Evolutionary conservation across 169 alveolate genomes (phyloP), one percentile per base, ranked within the genome.

Genomic region (Eimeria sp.): DNA sequence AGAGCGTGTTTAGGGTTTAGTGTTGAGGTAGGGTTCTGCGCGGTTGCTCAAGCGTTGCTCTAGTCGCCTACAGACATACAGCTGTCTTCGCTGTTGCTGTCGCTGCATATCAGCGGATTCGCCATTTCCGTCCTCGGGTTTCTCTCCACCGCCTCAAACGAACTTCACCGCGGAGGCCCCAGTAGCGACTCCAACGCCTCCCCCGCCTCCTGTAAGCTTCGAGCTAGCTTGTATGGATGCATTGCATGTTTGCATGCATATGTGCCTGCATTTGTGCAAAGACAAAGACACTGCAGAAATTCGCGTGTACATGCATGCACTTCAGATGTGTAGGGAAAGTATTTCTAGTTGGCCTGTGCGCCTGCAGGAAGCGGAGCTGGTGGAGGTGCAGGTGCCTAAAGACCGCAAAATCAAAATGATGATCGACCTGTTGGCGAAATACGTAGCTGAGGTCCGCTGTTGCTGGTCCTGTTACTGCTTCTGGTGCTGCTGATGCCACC

Each of bases 381-480:
- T 97, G 30, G 97, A 95, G 68, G 97, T 97, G 37, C 76, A 88
- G 58, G 95, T 96, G 66, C 98, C 98, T 54, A 96, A 90, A 40
- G 97, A 97, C 91, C 91, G 95, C 72, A 95, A 82, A 62, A 64
- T 56, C 58, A 93, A 95, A 88, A 78, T 95, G 96, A 71, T 96
- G 95, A 97, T 97, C 58, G 98, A 97, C 90, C 90, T 97, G 64
- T 89, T 97, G 74, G 97, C 97, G 14, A 95, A 96, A 93, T 97
- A 96, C 83, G 97, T 97, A 11, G 97, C 97, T 0, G 98, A 96
- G 91, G 97, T 95, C 64, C 85, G 97, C 54, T 43, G 93, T 76
- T 87, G 37, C 60, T 33, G 64, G 49, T 68, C 20, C 66, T 25
- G 27, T 56, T 62, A 58, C 40, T 49, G 95, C 37, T 20, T 6